A percentile compares a stretch with the other conserved stretches of the same genome.
Conservation (phyloP, 1,284 basidiomycete species). For the Meira miltonrushii region DNA sequence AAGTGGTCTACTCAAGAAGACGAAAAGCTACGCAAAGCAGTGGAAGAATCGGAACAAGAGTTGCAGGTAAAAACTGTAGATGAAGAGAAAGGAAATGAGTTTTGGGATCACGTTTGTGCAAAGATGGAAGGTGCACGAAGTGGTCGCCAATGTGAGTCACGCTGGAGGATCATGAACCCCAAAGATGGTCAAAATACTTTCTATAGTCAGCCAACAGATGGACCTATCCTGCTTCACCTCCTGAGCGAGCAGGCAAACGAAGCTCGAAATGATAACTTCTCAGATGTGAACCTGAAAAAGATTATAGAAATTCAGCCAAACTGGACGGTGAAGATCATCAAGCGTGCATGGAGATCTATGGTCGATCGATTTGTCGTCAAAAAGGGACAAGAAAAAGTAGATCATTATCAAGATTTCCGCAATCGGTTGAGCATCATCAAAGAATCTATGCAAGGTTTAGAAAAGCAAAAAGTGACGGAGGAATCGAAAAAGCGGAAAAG, state of each 20-base stretch:
- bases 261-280: too few relatives aligned
- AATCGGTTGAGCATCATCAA: background rate
- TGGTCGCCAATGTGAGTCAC: background rate
- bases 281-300: too few relatives aligned
- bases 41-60: background rate
- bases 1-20: constrained; percentile 4
- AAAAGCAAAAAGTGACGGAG: background rate
- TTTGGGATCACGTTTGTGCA: background rate
- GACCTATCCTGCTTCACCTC: background rate
- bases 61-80: background rate
- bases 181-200: background rate
- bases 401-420: background rate
- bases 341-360: too few relatives aligned
- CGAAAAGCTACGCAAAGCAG: background rate
- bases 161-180: background rate
- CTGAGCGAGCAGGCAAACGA: too few relatives aligned
- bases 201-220: background rate
- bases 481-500: background rate
- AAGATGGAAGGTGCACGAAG: background rate
- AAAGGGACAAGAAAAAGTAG: background rate
- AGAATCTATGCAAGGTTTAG: background rate
- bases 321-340: too few relatives aligned
- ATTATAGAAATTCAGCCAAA: too few relatives aligned
- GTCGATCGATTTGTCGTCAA: too few relatives aligned
- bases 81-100: background rate